Conservation (phyloP, 345 rosid species). For the Eucalyptus curtisii region DNA sequence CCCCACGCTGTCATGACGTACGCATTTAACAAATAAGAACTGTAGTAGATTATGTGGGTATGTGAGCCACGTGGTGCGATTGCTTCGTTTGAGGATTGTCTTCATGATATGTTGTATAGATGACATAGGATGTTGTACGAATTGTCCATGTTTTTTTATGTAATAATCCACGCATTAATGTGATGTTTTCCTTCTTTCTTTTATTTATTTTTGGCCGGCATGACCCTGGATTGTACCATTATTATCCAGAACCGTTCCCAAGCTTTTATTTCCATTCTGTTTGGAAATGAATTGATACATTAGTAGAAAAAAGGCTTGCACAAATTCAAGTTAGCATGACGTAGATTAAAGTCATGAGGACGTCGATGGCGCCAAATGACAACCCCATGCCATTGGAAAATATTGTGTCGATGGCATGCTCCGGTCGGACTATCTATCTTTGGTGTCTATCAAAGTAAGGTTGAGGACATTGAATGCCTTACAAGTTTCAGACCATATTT, state of each 20-base stretch:
- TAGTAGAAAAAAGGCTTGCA: neutral
- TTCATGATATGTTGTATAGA: neutral
- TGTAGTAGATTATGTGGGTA: neutral
- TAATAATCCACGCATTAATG: neutral
- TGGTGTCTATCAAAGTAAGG: neutral
- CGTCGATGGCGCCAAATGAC: neutral
- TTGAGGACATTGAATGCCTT: neutral
- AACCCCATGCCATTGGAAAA: neutral
- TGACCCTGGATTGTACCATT: neutral
- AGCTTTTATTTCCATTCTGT: neutral
- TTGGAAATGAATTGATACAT: neutral
- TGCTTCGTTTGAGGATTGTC: neutral
- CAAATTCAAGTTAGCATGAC: neutral
- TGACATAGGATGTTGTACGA: neutral
- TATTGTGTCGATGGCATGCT: neutral
- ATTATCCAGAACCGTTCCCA: neutral
- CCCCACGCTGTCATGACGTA: conserved; percentile 53
- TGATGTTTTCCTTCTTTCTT: neutral
- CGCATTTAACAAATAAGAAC: neutral
- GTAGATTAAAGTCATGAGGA: neutral
- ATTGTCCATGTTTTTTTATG: neutral
- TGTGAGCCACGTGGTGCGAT: neutral
- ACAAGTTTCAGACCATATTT: neutral
- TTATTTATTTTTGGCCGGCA: neutral
- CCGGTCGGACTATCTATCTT: neutral